A percentile compares a stretch with the other conserved stretches of the same genome.
Conservation (phyloP, 2,329 filamentous ascomycete species). For the Calonectria fujianensis region DNA sequence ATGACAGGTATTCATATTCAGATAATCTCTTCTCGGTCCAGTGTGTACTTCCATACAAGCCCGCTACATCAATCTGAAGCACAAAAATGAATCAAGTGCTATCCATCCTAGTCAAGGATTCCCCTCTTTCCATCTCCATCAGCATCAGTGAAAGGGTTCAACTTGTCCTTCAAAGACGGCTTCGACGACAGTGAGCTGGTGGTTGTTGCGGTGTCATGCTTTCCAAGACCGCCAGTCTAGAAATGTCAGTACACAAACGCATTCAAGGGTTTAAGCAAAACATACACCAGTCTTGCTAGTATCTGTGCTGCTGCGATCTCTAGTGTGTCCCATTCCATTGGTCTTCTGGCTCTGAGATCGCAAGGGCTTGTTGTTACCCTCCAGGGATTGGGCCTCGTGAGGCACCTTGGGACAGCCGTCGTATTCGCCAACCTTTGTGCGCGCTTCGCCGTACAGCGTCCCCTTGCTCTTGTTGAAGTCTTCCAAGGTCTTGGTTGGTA, state of each 20-base stretch:
- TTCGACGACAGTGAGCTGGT: neutral
- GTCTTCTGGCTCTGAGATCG: conserved; percentile 2
- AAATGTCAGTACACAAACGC: neutral
- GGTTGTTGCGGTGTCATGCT: neutral
- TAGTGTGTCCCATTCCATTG: neutral
- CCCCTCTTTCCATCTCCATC: conserved; percentile 22
- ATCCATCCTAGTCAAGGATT: neutral
- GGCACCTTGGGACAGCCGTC: conserved; percentile 72
- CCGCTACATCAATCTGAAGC: neutral
- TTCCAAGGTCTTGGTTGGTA: conserved; percentile 78
- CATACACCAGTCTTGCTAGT: neutral
- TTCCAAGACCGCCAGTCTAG: neutral
- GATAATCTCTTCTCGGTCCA: neutral
- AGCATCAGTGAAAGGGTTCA: conserved; percentile 7
- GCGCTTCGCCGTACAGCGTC: conserved; percentile 70
- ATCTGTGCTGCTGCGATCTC: neutral
- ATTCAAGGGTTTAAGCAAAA: neutral
- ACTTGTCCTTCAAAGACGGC: conserved; percentile 9
- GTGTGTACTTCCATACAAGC: neutral
- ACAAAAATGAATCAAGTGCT: neutral
- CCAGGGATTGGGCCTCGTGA: neutral
- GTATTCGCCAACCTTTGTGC: conserved; percentile 74
- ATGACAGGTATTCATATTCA: neutral
- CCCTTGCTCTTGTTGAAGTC: conserved; percentile 74
- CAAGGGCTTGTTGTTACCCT: neutral